phyloP scores from a whole-genome alignment of 768 basidiomycete genomes.

The Cystobasidium ongulense region DNA sequence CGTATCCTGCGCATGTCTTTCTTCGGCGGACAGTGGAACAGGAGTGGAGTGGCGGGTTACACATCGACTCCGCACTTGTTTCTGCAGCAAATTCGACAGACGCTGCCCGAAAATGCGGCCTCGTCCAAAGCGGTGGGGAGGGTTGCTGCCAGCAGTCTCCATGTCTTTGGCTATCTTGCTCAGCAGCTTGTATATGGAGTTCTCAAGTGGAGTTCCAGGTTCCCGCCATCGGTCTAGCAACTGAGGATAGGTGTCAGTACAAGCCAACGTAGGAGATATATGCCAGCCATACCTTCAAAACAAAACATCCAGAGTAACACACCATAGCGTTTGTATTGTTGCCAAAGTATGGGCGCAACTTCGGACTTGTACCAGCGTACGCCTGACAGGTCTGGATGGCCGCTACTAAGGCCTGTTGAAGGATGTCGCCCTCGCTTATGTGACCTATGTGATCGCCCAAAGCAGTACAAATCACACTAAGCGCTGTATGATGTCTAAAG shows the following conservation, averaged over 20 bases:
- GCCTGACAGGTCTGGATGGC: constrained; percentile 1
- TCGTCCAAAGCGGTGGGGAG: background rate
- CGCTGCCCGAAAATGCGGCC: background rate
- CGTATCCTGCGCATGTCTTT: too few species aligned
- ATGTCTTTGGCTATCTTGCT: background rate
- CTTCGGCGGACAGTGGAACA: background rate
- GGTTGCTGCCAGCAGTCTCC: background rate
- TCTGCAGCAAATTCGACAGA: background rate
- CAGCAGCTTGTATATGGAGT: background rate
- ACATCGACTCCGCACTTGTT: background rate
- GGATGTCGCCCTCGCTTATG: background rate
- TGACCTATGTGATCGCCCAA: background rate
- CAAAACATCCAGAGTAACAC: background rate
- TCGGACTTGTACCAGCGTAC: background rate
- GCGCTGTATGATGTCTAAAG: constrained; percentile 7
- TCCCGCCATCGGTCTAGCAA: background rate
- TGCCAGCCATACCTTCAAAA: background rate
- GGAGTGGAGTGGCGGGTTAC: background rate
- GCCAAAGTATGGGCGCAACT: background rate
- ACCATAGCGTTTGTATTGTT: constrained; percentile 4
- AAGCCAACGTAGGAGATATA: too few species aligned
- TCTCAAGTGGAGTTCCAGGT: background rate
- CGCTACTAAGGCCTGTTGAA: background rate
- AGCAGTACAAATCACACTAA: background rate
- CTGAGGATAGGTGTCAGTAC: background rate